Base-by-base conservation (phyloP, 257 asterid species). In the Plantago ovata region DNA sequence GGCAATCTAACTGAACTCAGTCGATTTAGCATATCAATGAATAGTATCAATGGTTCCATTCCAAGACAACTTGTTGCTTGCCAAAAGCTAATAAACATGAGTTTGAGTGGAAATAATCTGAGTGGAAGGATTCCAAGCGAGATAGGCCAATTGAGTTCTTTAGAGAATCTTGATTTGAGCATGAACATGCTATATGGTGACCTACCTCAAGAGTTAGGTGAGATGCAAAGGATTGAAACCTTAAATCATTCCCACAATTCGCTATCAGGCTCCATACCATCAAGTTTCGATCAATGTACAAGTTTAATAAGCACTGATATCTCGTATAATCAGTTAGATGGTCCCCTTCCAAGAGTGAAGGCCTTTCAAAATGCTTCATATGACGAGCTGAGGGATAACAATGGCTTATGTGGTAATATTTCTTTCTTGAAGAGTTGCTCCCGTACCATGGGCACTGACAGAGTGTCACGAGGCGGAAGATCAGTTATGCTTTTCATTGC, bases 211-310 rank as follows among this genome's bases (percentile, higher is more conserved):
- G 52, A 45, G 16, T 10, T 79, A 9, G 77, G 73, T 3, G 63
- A 36, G 9, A 10, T 63, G 33, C 6, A 2, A 42, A 66, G 47
- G 42, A 13, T 72, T 11, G 67, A 75, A 64, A 51, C 0, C 5
- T 49, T 72, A 62, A 69, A 69, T 14, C 47, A 75, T n/a, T 79
- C 84, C 2, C 81, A 63, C 13, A 79, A 79, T 53, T 28, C 58
- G 40, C 39, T 80, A 40, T 70, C 75, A 9, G 86, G 86, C 47
- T 10, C 54, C 12, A 58, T 78, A n/a, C 81, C 81, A 0, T 51
- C 64, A 2, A 51, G 44, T 19, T 51, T 74, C 44, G 61, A 38
- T 12, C 62, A 55, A 13, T 33, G 71, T 38, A 7, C 62, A 4
- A 49, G 54, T 32, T 60, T 64, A 42, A 41, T 33, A 7, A 55